phyloP scores from a whole-genome alignment of 225 moss, liverwort and hornwort species.

The Antitrichia curtipendula region DNA sequence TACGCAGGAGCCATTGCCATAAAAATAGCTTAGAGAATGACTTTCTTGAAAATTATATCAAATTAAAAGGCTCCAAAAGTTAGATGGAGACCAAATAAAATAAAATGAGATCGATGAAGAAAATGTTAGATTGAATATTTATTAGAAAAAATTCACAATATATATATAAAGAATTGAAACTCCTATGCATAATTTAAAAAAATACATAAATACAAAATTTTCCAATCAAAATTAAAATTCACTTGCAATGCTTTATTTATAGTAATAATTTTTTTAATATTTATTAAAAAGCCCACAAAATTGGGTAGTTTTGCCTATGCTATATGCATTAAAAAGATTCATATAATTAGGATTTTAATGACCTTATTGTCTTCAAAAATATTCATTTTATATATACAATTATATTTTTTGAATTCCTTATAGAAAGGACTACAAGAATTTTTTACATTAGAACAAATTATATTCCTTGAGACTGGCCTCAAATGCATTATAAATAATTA shows the following conservation, averaged over 20 bases:
- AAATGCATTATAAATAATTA: neutral
- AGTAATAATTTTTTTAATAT: neutral
- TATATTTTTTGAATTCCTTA: neutral
- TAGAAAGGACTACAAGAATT: neutral
- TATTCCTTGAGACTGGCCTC: neutral
- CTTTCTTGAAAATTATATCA: neutral
- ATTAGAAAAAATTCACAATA: too few relatives aligned
- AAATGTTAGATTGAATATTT: neutral
- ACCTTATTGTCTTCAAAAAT: neutral
- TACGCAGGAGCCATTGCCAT: fast-evolving
- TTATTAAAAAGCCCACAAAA: fast-evolving
- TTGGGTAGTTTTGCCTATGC: fast-evolving
- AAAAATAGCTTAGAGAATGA: neutral
- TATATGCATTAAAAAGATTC: neutral
- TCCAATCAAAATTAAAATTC: neutral
- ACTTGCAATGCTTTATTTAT: neutral
- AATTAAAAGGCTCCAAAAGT: neutral
- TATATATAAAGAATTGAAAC: neutral
- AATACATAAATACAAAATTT: too few relatives aligned
- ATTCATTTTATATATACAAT: neutral
- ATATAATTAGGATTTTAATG: neutral
- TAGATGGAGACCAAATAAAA: neutral
- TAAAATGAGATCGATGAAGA: neutral
- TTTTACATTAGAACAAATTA: neutral
- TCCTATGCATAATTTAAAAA: neutral